These are phyloP conservation scores for Neodidymelliopsis sp. DNA, from an alignment of 2,329 filamentous ascomycete species.

Conservation along the genomic window DNA sequence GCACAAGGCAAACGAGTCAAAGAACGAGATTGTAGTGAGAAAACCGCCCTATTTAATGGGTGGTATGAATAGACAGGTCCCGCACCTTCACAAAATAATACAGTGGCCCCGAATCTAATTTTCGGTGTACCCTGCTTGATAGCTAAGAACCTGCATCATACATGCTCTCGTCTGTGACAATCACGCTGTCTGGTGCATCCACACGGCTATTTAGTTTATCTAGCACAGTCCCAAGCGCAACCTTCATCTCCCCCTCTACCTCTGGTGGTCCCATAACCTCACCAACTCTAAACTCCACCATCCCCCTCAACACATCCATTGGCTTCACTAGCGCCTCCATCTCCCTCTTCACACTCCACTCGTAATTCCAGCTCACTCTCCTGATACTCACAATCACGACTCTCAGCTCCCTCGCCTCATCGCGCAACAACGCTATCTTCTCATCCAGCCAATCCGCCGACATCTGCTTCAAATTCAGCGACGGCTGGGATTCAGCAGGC, in stretches of 20 bases:
- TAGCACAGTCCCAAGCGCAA: neutral
- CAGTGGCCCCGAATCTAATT: neutral
- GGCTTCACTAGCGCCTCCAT: slow-evolving; percentile 19
- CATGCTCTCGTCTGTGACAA: no score
- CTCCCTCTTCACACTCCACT: slow-evolving; percentile 6
- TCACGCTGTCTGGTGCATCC: no score
- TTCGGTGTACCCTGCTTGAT: no score
- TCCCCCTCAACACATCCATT: slow-evolving; percentile 12
- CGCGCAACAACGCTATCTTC: slow-evolving; percentile 11
- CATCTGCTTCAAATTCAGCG: slow-evolving; percentile 1
- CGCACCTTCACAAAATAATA: neutral
- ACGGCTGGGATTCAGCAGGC: neutral
- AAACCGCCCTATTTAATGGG: neutral
- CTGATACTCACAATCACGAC: slow-evolving; percentile 12
- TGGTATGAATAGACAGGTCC: slow-evolving; percentile 3
- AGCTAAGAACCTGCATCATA: no score
- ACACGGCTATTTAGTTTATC: neutral
- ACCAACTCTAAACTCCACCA: slow-evolving; percentile 16
- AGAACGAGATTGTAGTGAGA: neutral
- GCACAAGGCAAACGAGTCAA: neutral
- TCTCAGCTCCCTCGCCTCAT: slow-evolving; percentile 16
- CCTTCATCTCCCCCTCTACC: slow-evolving; percentile 9
- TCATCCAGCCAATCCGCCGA: slow-evolving; percentile 17
- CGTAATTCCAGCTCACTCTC: slow-evolving; percentile 13
- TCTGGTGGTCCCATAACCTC: slow-evolving; percentile 12